Evolutionary conservation across 129 eudicot species (phyloP).

Genomic region (Flaveria ramosissima): DNA sequence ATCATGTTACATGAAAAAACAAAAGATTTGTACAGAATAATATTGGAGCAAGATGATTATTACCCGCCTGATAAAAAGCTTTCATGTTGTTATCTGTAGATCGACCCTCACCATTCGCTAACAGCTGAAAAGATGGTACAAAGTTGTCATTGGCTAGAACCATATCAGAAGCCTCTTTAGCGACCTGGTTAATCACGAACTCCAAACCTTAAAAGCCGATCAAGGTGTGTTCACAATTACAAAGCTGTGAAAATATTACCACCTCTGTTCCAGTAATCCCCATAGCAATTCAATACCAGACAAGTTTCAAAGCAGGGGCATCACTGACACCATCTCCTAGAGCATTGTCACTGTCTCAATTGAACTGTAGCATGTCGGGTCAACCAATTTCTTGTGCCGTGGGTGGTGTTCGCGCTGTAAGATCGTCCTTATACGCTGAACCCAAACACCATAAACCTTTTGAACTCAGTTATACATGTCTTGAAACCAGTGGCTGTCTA

Average conservation of each 20-base stretch:
- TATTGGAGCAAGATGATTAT: neutral
- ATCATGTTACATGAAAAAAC: neutral
- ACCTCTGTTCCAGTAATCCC: constrained; percentile 80
- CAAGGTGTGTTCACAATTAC: no score
- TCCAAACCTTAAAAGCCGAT: no score
- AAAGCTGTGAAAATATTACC: no score
- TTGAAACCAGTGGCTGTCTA: constrained; percentile 43
- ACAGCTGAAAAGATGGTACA: constrained; percentile 81
- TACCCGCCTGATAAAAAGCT: constrained; percentile 70
- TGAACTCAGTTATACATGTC: constrained; percentile 65
- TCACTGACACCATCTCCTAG: constrained; percentile 74
- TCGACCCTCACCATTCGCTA: constrained; percentile 59
- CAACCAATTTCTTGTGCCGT: constrained; percentile 61
- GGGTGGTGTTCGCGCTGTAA: constrained; percentile 62
- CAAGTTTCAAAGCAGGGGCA: constrained; percentile 68
- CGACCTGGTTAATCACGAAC: constrained; percentile 47
- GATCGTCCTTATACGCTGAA: constrained; percentile 63
- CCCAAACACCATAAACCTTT: constrained; percentile 84
- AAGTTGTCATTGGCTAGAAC: constrained; percentile 90
- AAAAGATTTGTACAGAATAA: neutral
- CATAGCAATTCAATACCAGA: constrained; percentile 83
- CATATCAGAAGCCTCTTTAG: constrained; percentile 97
- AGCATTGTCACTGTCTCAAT: constrained; percentile 87
- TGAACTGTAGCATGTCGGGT: constrained; percentile 59
- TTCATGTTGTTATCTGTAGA: constrained; percentile 89